Evolutionary conservation across 1,284 basidiomycete species (phyloP).

Genomic region (Wallemia mellicola): DNA sequence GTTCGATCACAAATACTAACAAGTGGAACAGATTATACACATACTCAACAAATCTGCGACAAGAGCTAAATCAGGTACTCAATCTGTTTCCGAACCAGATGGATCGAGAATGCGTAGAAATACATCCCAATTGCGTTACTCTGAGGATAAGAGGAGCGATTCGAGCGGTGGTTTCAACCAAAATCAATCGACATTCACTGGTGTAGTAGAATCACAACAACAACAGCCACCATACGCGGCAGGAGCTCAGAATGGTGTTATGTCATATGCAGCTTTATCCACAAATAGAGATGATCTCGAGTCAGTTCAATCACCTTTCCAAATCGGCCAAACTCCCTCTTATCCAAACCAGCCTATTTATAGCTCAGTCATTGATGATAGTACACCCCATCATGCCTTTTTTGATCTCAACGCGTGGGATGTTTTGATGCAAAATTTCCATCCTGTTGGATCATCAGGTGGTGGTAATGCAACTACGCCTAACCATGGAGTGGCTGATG

Average conservation of each 20-base stretch:
- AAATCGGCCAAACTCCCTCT: background rate
- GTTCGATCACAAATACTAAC: background rate
- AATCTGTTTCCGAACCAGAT: background rate
- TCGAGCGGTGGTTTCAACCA: background rate
- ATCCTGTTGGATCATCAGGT: background rate
- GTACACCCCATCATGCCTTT: background rate
- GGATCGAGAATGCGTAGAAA: background rate
- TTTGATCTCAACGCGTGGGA: background rate
- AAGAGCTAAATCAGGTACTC: background rate
- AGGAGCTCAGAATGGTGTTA: background rate
- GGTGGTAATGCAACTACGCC: background rate
- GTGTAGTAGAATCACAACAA: background rate
- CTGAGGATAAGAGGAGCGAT: background rate
- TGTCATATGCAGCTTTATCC: background rate
- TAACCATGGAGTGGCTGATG: background rate
- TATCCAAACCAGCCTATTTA: background rate
- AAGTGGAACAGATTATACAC: background rate
- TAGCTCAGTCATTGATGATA: background rate
- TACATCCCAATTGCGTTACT: background rate
- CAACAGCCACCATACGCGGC: background rate
- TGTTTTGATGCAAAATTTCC: background rate
- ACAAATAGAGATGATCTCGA: background rate
- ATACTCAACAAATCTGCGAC: background rate
- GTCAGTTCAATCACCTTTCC: background rate
- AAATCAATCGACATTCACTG: background rate